Base-by-base conservation (phyloP, 176 grass and related monocot species). In the Echinochloa phyllopogon region DNA sequence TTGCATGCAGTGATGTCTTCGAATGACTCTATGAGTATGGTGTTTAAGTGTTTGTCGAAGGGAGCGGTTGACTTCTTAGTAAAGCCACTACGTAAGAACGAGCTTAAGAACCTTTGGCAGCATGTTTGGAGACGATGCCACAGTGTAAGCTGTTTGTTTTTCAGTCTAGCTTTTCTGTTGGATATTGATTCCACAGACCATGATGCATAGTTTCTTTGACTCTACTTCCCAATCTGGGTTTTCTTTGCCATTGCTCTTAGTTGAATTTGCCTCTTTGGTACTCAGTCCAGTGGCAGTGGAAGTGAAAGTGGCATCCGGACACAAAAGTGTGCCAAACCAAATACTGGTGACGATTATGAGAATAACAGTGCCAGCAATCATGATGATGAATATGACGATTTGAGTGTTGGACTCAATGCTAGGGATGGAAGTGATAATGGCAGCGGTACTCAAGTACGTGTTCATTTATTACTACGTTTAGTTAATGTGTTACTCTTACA, bases 21-120 rank as follows among this genome's bases (percentile, higher is more conserved):
- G 1, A 95, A 95, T 82, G 91, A 95, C 71, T 95, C 93, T n/a
- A 94, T 98, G 96, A 76, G 80, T 87, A 98, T 78, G 60, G 89
- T 92, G 61, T 95, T 94, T 61, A 94, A 85, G 70, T 98, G 96
- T 85, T 81, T 95, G 77, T 95, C 96, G 23, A 95, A 95, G 87
- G 93, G 96, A 69, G 93, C 96, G 62, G 96, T 95, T 95, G 93
- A 98, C 77, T 98, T 98, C 86, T 88, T 98, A 85, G 87, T 98
- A 71, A 98, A 98, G 82, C 93, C 96, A 51, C 80, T 98, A 71
- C 89, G 96, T 8, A 98, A 95, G 80, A 98, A 98, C 83, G 96
- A 98, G 78, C 93, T 98, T 82, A 98, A 94, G 82, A 95, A 86
- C 83, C 93, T 98, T 79, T 95, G 93, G 96, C 96, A 98, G 79